Percentiles rank a stretch among this genome's conserved stretches.
Evolutionary conservation across 192 early-diverging fungal genomes (phyloP).

Genomic region (Chytriomyces sp.): DNA sequence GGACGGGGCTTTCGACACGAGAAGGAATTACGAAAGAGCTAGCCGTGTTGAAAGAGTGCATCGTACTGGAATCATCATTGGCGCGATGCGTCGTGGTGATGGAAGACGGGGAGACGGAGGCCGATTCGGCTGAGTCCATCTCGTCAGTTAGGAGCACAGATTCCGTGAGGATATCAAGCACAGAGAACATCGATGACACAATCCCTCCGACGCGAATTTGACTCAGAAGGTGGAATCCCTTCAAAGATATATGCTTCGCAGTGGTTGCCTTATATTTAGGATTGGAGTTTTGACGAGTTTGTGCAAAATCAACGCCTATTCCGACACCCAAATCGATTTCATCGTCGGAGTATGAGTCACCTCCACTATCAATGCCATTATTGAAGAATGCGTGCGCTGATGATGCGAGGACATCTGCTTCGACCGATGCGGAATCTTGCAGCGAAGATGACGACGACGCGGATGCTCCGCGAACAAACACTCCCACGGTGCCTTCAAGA

Average conservation of each 20-base stretch:
- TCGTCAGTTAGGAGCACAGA: conserved; percentile 39
- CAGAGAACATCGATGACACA: conserved; percentile 90
- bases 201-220: conserved; percentile 84
- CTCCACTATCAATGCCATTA: conserved; percentile 1
- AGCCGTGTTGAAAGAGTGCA: too few relatives aligned
- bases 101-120: neutral
- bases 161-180: conserved; percentile 87
- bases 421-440: conserved; percentile 21
- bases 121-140: neutral
- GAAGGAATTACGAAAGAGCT: too few relatives aligned
- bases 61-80: too few relatives aligned
- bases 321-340: conserved; percentile 37
- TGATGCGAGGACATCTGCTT: neutral
- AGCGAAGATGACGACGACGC: conserved; percentile 33
- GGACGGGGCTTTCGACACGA: too few relatives aligned
- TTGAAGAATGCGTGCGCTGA: conserved; percentile 14
- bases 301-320: neutral
- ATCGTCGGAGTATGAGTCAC: conserved; percentile 42
- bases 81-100: neutral
- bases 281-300: neutral
- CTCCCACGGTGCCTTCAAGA: conserved; percentile 91
- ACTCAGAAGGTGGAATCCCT: conserved; percentile 73
- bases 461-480: conserved; percentile 74
- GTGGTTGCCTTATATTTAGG: neutral
- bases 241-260: neutral